These are phyloP conservation scores for Striga asiatica DNA, from an alignment of 257 asterid species.

Conservation along the genomic window DNA sequence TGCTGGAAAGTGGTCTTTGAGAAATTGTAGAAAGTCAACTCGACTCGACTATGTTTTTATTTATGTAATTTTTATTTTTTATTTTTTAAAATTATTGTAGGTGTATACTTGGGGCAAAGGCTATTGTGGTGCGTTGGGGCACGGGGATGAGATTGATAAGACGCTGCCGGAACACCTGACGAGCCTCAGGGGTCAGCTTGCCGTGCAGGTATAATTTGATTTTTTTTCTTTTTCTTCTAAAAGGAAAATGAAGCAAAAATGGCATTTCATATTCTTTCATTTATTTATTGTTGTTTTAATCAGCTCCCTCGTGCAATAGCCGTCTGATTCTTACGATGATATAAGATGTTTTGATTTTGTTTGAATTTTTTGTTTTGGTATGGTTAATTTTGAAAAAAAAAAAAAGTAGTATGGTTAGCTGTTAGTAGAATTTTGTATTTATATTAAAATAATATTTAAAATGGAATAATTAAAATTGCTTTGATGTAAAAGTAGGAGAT, in stretches of 20 bases:
- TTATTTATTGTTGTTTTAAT: too few species aligned
- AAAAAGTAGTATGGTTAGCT: too few species aligned
- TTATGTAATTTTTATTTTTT: neutral
- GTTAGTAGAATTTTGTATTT: too few species aligned
- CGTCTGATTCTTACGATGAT: too few species aligned
- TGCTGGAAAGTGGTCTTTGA: neutral
- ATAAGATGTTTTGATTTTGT: too few species aligned
- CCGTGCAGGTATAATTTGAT: constrained; percentile 64
- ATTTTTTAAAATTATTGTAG: constrained; percentile 19
- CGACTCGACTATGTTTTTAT: neutral
- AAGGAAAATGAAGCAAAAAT: neutral
- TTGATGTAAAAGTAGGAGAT: too few species aligned
- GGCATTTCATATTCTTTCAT: too few species aligned
- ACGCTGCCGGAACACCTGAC: constrained; percentile 48
- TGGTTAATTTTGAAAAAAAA: too few species aligned
- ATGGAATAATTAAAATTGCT: too few species aligned
- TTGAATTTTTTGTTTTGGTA: too few species aligned
- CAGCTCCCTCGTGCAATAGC: too few species aligned
- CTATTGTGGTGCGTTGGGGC: constrained; percentile 84
- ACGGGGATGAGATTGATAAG: constrained; percentile 73
- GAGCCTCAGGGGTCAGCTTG: constrained; percentile 44
- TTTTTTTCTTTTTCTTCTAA: neutral
- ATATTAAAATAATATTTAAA: too few species aligned
- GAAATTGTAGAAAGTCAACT: neutral
- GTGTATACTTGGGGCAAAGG: constrained; percentile 94